Base-by-base conservation (phyloP, 768 basidiomycete genomes). In the Gelatoporia subvermispora region DNA sequence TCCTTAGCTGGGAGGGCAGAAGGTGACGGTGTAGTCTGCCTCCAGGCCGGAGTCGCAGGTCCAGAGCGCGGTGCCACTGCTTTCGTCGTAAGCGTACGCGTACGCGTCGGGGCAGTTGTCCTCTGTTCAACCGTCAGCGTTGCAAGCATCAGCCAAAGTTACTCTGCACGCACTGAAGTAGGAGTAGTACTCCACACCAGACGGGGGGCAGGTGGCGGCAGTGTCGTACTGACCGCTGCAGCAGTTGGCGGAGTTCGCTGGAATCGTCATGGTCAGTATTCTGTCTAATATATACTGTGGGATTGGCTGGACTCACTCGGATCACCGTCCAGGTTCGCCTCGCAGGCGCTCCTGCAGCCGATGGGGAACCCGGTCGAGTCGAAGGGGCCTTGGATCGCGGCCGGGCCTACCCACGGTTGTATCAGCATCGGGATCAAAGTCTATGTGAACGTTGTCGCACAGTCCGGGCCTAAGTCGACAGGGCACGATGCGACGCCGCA, bases 41-140 rank as follows among this genome's bases (percentile, higher is more conserved):
- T 56, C 54, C 35, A 51, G 41, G 10, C 50, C 35, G 8, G 76
- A 67, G 13, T 63, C 53, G 61, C 82, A 82, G 1, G 69, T 77
- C 68, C 72, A 81, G 35, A 82, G 65, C 0, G 82, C 79, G 0
- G 76, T 68, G 54, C 76, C 71, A 51, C 56, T 57, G 5, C 45
- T 49, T 45, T 56, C 55, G 49, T 56, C 60, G 38, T 48, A 61
- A 7, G 58, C 56, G 36, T 57, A 61, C 1, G 58, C 60, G 24
- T 58, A 58, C 36, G 57, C 51, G 17, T 57, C 57, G 2, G 58
- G 58, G 28, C 60, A 62, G 35, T 48, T 54, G 25, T 47, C 41
- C 53, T 62, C 60, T 61, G 48, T n/a, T 20, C 4, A 15, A 3
- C 35, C 21, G 21, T 22, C 38, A 31, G 38, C 5, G 16, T 39